Evolutionary conservation across 257 asterid species (phyloP).

Genomic region (Eucommia ulmoides): DNA sequence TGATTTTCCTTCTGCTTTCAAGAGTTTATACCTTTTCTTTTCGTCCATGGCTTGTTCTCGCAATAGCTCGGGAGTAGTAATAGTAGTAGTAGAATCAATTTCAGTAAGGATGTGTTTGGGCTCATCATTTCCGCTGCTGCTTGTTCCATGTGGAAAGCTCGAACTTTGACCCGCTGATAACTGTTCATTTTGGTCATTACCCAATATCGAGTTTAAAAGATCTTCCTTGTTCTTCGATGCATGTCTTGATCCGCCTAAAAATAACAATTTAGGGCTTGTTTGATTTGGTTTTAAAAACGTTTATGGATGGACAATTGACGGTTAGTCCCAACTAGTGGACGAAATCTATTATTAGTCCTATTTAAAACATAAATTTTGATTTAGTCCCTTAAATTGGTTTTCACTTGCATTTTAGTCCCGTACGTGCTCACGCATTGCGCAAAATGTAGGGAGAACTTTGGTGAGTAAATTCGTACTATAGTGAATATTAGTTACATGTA

Average conservation of each 20-base stretch:
- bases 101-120: conserved; percentile 19
- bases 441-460: too few relatives aligned
- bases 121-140: conserved; percentile 26
- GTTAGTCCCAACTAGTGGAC: too few relatives aligned
- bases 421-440: too few relatives aligned
- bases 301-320: too few relatives aligned
- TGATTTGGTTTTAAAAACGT: too few relatives aligned
- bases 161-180: conserved; percentile 13
- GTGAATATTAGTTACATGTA: too few relatives aligned
- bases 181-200: conserved; percentile 21
- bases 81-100: conserved; percentile 43
- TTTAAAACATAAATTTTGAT: too few relatives aligned
- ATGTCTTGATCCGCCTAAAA: conserved; percentile 57
- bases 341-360: too few relatives aligned
- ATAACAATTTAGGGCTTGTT: too few relatives aligned
- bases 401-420: too few relatives aligned
- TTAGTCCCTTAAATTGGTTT: too few relatives aligned
- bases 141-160: conserved; percentile 17
- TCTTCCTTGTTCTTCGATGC: conserved; percentile 52
- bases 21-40: conserved; percentile 57
- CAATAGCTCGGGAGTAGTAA: conserved; percentile 69
- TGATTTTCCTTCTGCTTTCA: conserved; percentile 82
- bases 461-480: too few relatives aligned
- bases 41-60: conserved; percentile 77
- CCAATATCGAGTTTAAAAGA: conserved; percentile 34